A percentile compares a stretch with the other conserved stretches of the same genome.
Conservation (phyloP, 2,329 filamentous ascomycete genomes). For the Chaetomium globosum region DNA sequence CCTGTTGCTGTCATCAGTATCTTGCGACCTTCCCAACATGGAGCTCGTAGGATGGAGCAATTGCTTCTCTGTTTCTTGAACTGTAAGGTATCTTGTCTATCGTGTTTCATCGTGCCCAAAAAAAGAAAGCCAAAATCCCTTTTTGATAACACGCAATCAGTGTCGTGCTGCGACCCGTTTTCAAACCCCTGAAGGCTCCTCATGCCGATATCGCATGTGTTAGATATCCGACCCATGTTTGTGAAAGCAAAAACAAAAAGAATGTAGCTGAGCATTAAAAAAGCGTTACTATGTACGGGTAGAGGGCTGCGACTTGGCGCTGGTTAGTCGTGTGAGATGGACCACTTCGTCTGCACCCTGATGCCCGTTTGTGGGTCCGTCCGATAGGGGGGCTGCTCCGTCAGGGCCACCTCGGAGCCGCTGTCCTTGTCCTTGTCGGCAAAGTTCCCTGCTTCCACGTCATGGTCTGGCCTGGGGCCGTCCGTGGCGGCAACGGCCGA, state of each 20-base stretch:
- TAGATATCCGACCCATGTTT: background rate
- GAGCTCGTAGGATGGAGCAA: background rate
- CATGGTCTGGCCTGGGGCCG: conserved; percentile 2
- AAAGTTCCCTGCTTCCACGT: background rate
- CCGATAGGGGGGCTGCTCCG: background rate
- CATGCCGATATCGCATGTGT: background rate
- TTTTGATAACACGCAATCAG: background rate
- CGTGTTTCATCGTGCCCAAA: background rate
- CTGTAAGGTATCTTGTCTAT: background rate
- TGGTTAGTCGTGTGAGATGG: conserved; percentile 27
- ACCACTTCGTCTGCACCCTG: conserved; percentile 32
- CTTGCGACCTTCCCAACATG: background rate
- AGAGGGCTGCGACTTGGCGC: background rate
- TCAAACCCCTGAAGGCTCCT: background rate
- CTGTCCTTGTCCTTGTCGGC: conserved; percentile 22
- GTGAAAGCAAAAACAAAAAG: conserved; percentile 4
- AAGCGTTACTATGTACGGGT: background rate
- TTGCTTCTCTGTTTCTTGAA: background rate
- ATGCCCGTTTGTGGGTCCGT: conserved; percentile 18
- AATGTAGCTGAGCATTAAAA: background rate
- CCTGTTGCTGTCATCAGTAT: background rate
- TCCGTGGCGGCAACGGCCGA: conserved; percentile 17
- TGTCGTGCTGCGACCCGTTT: background rate
- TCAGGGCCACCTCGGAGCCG: conserved; percentile 29
- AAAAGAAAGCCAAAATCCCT: background rate